These are phyloP conservation scores for Boletus sp. DNA, from an alignment of 768 basidiomycete species.

Conservation along the genomic window DNA sequence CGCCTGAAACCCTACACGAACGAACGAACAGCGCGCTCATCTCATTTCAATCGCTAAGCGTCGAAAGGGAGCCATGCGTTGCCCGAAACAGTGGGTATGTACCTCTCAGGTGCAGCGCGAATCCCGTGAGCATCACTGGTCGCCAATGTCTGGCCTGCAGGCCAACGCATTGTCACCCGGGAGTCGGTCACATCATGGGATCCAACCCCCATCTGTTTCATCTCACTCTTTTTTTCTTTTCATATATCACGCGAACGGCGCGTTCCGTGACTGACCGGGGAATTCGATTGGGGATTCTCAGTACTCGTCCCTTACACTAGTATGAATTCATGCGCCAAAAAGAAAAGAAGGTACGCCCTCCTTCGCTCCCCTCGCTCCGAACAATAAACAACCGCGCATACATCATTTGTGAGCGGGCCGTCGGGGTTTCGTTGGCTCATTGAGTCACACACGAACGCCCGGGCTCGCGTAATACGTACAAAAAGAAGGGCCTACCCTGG, in stretches of 20 bases:
- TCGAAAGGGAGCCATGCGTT: not conserved
- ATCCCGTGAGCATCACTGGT: constrained; percentile 11
- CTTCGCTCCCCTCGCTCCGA: constrained; percentile 2
- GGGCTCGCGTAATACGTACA: constrained; percentile 16
- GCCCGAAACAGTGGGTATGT: not conserved
- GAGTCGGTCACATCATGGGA: constrained; percentile 9
- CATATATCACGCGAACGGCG: constrained; percentile 4
- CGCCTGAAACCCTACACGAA: too few species aligned
- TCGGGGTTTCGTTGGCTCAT: constrained; percentile 18
- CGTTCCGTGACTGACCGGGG: constrained; percentile 17
- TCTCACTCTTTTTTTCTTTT: constrained; percentile 7
- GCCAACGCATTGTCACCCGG: constrained; percentile 18
- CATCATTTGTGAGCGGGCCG: constrained; percentile 15
- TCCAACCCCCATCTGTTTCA: constrained; percentile 14
- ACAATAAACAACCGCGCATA: not conserved
- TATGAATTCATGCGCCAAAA: constrained; percentile 5
- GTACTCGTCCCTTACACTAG: not conserved
- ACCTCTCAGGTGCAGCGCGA: constrained; percentile 6
- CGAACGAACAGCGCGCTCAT: not conserved
- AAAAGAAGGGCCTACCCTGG: constrained; percentile 15
- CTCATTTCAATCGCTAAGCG: not conserved
- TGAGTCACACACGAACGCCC: not conserved
- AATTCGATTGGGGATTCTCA: not conserved
- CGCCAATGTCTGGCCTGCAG: constrained; percentile 14
- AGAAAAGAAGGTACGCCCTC: not conserved